A percentile compares a stretch with the other conserved stretches of the same genome.
These are phyloP conservation scores for Saccharum officinarum DNA, from an alignment of 176 grass and related monocot genomes.

Conservation along the genomic window DNA sequence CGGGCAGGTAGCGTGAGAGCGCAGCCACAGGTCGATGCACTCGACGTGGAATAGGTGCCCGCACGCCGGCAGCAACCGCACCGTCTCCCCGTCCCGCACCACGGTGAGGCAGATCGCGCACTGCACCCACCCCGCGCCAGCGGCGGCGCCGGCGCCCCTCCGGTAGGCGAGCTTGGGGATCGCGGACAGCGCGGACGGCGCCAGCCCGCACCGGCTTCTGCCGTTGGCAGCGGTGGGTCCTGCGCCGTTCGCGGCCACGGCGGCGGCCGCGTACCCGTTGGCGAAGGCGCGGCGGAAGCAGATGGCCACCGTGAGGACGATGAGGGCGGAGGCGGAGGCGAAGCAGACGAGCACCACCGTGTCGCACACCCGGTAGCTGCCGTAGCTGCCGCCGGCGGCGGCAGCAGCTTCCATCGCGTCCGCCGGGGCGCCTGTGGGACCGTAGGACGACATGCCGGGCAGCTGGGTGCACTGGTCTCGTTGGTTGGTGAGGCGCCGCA, in stretches of 20 bases:
- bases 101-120: slow-evolving; percentile 57
- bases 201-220: slow-evolving; percentile 7
- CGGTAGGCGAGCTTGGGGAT: slow-evolving; percentile 45
- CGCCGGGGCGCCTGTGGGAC: slow-evolving; percentile 8
- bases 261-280: not conserved
- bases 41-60: slow-evolving; percentile 57
- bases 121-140: slow-evolving; percentile 31
- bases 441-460: not conserved
- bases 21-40: slow-evolving; percentile 67
- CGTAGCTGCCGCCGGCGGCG: not conserved
- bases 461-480: not conserved
- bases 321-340: slow-evolving; percentile 32
- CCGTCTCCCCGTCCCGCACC: slow-evolving; percentile 41
- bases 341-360: slow-evolving; percentile 47
- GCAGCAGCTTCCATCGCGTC: not conserved
- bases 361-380: slow-evolving; percentile 21
- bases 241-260: not conserved
- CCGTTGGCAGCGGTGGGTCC: not conserved
- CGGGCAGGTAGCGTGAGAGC: slow-evolving; percentile 55
- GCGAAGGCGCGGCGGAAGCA: slow-evolving; percentile 35
- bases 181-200: slow-evolving; percentile 31
- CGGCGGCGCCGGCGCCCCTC: not conserved
- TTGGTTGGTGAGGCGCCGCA: slow-evolving; percentile 18
- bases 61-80: slow-evolving; percentile 51
- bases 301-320: slow-evolving; percentile 27